Evolutionary conservation across 2,329 filamentous ascomycete species (phyloP).

Genomic region (Paraconiothyrium sp.): DNA sequence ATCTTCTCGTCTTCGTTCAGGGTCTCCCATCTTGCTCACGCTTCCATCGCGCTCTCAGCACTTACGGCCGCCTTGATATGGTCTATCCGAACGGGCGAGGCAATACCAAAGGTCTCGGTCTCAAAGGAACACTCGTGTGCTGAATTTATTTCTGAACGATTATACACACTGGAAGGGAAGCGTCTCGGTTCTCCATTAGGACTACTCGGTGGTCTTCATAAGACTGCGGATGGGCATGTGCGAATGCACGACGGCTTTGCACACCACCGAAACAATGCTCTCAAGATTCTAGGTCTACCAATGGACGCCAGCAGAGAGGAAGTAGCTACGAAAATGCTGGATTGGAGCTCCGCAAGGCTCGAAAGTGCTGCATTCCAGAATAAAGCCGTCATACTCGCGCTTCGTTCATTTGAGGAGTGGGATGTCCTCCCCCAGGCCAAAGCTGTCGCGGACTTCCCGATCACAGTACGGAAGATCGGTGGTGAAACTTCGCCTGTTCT

Average conservation of each 20-base stretch:
- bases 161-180: constrained; percentile 58
- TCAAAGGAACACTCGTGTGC: constrained; percentile 57
- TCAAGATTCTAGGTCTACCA: constrained; percentile 55
- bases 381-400: constrained; percentile 59
- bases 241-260: constrained; percentile 65
- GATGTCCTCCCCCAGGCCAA: constrained; percentile 59
- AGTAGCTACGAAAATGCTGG: constrained; percentile 49
- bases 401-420: constrained; percentile 63
- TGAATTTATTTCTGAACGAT: constrained; percentile 64
- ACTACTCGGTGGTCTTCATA: constrained; percentile 62
- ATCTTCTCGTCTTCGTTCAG: constrained; percentile 63
- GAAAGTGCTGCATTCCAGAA: constrained; percentile 56
- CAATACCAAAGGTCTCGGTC: constrained; percentile 54
- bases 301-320: constrained; percentile 48
- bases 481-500: constrained; percentile 24
- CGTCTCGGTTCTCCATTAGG: constrained; percentile 49
- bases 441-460: constrained; percentile 58
- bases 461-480: constrained; percentile 53
- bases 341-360: constrained; percentile 59
- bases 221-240: constrained; percentile 61
- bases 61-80: constrained; percentile 60
- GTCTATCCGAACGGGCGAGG: constrained; percentile 40
- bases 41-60: constrained; percentile 61
- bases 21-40: constrained; percentile 63
- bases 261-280: constrained; percentile 58